Percentiles rank a stretch among this genome's conserved stretches.
phyloP scores from a whole-genome alignment of 139 green algal species.

The Chlamydomonas eustigma region DNA sequence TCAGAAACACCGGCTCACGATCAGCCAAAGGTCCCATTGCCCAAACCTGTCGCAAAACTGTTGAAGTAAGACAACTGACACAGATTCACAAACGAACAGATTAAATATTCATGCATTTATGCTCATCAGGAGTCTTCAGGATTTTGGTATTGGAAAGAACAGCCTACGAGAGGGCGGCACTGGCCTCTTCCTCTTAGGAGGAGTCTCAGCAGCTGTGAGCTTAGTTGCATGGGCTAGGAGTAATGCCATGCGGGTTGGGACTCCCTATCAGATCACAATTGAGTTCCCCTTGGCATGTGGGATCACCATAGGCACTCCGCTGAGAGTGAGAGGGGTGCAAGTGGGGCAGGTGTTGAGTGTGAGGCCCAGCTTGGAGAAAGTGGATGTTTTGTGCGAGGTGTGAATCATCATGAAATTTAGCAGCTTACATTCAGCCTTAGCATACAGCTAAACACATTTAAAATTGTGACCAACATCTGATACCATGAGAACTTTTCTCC shows the following conservation, averaged over 20 bases:
- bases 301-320: constrained; percentile 91
- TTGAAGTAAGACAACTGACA: no score
- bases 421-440: no score
- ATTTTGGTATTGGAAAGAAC: constrained; percentile 79
- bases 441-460: no score
- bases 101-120: no score
- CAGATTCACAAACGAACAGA: no score
- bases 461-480: no score
- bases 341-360: constrained; percentile 88
- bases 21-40: no score
- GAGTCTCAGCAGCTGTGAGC: constrained; percentile 36
- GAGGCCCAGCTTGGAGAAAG: constrained; percentile 78
- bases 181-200: constrained; percentile 77
- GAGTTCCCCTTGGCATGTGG: constrained; percentile 93
- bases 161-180: constrained; percentile 74
- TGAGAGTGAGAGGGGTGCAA: constrained; percentile 70
- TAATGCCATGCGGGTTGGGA: constrained; percentile 31
- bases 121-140: constrained; percentile 68
- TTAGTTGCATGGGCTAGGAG: constrained; percentile 40
- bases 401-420: no score
- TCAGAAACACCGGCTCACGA: no score
- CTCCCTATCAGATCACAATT: constrained; percentile 67
- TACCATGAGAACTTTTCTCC: no score
- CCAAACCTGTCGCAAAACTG: no score
- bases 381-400: constrained; percentile 66